Conservation (phyloP, 164 flowering plant genomes). For the Piper betle region DNA sequence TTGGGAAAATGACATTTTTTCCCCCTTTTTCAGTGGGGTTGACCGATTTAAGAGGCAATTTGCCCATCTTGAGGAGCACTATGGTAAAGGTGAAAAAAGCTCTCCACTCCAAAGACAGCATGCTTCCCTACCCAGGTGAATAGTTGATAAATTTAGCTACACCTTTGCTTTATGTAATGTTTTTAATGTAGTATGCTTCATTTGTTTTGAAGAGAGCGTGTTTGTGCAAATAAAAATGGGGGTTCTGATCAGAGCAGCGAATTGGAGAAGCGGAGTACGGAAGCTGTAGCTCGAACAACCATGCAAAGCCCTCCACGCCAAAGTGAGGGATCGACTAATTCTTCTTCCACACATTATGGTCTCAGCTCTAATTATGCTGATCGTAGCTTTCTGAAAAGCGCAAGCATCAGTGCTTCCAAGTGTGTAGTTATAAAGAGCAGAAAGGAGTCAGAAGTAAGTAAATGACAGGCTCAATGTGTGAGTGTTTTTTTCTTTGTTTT, state of each 20-base stretch:
- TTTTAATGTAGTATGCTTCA: too few relatives aligned
- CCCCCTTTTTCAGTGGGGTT: constrained; percentile 46
- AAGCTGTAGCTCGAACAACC: constrained; percentile 24
- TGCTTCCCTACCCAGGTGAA: constrained; percentile 84
- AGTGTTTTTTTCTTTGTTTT: not conserved
- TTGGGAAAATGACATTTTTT: not conserved
- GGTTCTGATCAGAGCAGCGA: constrained; percentile 17
- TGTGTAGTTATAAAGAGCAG: constrained; percentile 22
- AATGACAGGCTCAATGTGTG: not conserved
- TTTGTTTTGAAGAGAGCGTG: constrained; percentile 49
- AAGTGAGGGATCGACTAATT: constrained; percentile 14
- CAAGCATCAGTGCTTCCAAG: constrained; percentile 50
- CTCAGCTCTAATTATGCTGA: constrained; percentile 19
- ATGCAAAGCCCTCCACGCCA: constrained; percentile 31
- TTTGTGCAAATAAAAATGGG: constrained; percentile 35
- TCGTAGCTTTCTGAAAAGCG: constrained; percentile 39
- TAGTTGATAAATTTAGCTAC: not conserved
- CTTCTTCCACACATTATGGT: constrained; percentile 14
- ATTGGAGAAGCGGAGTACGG: constrained; percentile 17
- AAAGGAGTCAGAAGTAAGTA: constrained; percentile 24
- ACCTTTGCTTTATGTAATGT: not conserved
- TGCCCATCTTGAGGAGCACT: constrained; percentile 71
- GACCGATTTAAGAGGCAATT: constrained; percentile 80
- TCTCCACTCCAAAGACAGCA: constrained; percentile 58
- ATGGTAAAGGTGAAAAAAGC: constrained; percentile 49